Conservation (phyloP, 2,329 filamentous ascomycete genomes). For the Phialophora expanda region DNA sequence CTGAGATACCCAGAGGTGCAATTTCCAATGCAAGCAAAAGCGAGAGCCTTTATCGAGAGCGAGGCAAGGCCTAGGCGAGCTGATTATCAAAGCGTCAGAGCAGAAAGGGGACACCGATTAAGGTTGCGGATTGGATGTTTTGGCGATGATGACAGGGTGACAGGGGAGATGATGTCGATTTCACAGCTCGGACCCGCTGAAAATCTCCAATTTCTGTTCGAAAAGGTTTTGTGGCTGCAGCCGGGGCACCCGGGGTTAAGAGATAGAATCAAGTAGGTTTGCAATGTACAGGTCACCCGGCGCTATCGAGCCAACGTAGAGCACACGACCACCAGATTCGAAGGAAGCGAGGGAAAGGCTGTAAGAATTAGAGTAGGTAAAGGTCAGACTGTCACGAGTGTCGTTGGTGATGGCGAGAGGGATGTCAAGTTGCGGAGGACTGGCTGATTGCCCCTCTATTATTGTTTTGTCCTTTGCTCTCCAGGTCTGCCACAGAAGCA, state of each 20-base stretch:
- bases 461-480: constrained; percentile 1
- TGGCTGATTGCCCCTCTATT: background rate
- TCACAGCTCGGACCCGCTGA: constrained; percentile 18
- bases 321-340: constrained; percentile 18
- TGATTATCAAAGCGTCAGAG: constrained; percentile 3
- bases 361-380: background rate
- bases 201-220: constrained; percentile 9
- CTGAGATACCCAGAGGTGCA: background rate
- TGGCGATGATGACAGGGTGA: constrained; percentile 22
- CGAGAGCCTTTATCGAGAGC: background rate
- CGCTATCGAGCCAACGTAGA: constrained; percentile 8
- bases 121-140: constrained; percentile 16
- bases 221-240: constrained; percentile 14
- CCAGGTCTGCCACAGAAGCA: background rate
- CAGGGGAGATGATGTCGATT: constrained; percentile 29
- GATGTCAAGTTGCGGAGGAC: background rate
- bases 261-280: background rate
- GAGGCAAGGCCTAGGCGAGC: background rate
- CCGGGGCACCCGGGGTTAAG: constrained; percentile 11
- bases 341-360: background rate
- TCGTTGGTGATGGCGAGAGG: constrained; percentile 5
- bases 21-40: background rate
- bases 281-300: background rate
- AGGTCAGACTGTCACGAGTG: constrained; percentile 4
- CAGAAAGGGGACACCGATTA: constrained; percentile 1